phyloP scores from a whole-genome alignment of 1,284 basidiomycete species.

The Malassezia caprae region DNA sequence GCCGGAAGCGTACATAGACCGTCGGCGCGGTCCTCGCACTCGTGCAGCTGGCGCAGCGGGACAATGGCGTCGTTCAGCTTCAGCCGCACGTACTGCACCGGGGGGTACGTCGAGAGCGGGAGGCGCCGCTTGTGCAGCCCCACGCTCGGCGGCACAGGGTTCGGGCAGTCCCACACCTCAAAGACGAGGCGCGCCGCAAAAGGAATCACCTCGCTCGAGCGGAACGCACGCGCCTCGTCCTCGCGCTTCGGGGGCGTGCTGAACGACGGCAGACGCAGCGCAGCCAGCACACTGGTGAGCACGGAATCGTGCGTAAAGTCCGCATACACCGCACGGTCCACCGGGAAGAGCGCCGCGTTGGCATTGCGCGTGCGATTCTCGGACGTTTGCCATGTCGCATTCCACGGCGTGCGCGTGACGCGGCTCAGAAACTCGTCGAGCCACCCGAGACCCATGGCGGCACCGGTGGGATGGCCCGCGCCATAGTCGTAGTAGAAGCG shows the following conservation, averaged over 20 bases:
- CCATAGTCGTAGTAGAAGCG: conserved; percentile 58
- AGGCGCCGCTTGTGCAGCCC: not conserved
- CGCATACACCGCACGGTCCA: conserved; percentile 36
- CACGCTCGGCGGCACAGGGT: not conserved
- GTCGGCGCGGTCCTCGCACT: conserved; percentile 26
- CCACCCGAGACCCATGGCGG: conserved; percentile 73
- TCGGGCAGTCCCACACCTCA: conserved; percentile 29
- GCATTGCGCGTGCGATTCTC: conserved; percentile 40
- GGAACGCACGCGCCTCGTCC: conserved; percentile 15
- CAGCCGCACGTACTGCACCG: conserved; percentile 6
- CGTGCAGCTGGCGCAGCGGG: conserved; percentile 25
- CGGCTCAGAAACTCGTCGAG: conserved; percentile 50
- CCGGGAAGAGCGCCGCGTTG: conserved; percentile 31
- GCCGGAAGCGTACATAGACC: conserved; percentile 27
- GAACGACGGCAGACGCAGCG: conserved; percentile 28
- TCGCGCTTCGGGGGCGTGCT: conserved; percentile 12
- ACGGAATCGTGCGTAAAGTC: conserved; percentile 46
- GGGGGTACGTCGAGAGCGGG: not conserved
- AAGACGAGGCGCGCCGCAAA: conserved; percentile 39
- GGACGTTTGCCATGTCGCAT: conserved; percentile 26
- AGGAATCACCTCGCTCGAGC: conserved; percentile 32
- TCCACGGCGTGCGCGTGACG: conserved; percentile 22
- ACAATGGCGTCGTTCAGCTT: conserved; percentile 18
- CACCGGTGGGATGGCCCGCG: conserved; percentile 66
- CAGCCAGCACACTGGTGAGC: conserved; percentile 34